phyloP scores from a whole-genome alignment of 192 early-diverging fungal genomes.

The Piromyces sp. region DNA sequence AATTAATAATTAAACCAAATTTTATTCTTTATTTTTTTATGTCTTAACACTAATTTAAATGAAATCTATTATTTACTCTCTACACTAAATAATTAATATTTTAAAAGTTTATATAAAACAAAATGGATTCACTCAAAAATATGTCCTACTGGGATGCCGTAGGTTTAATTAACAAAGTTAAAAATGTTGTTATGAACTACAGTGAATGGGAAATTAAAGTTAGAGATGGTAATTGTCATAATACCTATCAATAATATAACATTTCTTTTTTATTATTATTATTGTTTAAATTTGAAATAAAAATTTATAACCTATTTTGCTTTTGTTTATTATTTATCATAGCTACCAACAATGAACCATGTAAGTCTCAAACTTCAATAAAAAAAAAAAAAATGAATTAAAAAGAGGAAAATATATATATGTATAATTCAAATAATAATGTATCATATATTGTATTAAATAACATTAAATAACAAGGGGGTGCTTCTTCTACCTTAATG shows the following conservation, averaged over 20 bases:
- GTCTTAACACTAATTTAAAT: too few species aligned
- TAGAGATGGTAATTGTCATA: slow-evolving; percentile 10
- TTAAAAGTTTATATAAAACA: too few species aligned
- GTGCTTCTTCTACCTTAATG: slow-evolving; percentile 83
- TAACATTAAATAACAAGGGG: slow-evolving; percentile 21
- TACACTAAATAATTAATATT: too few species aligned
- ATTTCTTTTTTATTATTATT: not conserved
- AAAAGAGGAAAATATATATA: too few species aligned
- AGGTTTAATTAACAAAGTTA: slow-evolving; percentile 11
- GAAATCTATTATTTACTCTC: too few species aligned
- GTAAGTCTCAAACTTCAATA: slow-evolving; percentile 12
- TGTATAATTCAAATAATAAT: too few species aligned
- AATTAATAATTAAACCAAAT: too few species aligned
- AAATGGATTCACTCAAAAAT: not conserved
- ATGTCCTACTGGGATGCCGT: not conserved
- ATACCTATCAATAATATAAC: not conserved
- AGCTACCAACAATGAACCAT: slow-evolving; percentile 82
- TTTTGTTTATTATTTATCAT: not conserved
- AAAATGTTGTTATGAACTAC: slow-evolving; percentile 81
- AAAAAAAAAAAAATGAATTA: too few species aligned
- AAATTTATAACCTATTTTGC: too few species aligned
- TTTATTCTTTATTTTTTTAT: too few species aligned
- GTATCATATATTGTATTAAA: too few species aligned
- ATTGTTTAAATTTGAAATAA: too few species aligned
- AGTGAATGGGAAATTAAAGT: slow-evolving; percentile 86